These are phyloP conservation scores for Sutorius eximius DNA, from an alignment of 1,284 basidiomycete genomes.

Conservation along the genomic window DNA sequence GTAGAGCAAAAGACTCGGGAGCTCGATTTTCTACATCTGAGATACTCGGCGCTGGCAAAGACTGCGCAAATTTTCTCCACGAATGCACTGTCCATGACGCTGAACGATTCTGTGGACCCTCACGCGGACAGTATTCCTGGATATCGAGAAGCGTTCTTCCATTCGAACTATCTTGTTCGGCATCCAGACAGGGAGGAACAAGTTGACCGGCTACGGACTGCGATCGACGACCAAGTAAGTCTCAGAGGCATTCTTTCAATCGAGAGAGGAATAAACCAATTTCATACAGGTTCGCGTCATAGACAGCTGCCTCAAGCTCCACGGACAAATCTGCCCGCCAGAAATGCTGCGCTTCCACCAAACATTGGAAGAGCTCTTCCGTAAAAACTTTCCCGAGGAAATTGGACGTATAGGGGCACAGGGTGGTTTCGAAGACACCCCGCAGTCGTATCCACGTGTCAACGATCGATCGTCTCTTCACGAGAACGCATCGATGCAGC, in stretches of 20 bases:
- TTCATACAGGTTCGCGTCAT: constrained; percentile 68
- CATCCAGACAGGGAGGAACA: constrained; percentile 72
- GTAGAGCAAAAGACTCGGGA: constrained; percentile 79
- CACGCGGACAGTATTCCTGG: constrained; percentile 73
- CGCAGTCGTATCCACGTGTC: constrained; percentile 36
- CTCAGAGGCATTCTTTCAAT: not conserved
- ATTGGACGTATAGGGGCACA: constrained; percentile 67
- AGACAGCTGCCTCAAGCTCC: constrained; percentile 80
- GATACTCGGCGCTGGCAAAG: constrained; percentile 77
- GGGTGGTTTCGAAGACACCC: constrained; percentile 34
- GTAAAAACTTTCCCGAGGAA: constrained; percentile 88
- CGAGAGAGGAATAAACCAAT: constrained; percentile 2
- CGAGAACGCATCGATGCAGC: constrained; percentile 44
- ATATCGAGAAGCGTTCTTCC: constrained; percentile 80
- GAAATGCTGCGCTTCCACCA: constrained; percentile 93
- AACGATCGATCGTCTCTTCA: constrained; percentile 44
- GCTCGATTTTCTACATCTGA: constrained; percentile 64
- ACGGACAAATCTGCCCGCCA: constrained; percentile 78
- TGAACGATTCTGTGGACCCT: constrained; percentile 87
- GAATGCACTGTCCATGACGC: constrained; percentile 82
- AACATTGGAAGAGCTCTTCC: constrained; percentile 86
- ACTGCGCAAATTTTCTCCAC: constrained; percentile 73
- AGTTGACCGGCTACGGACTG: constrained; percentile 68
- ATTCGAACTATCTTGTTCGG: constrained; percentile 62
- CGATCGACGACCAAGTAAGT: constrained; percentile 82